phyloP scores from a whole-genome alignment of 805 yeast species.

The Suhomyces sp. region DNA sequence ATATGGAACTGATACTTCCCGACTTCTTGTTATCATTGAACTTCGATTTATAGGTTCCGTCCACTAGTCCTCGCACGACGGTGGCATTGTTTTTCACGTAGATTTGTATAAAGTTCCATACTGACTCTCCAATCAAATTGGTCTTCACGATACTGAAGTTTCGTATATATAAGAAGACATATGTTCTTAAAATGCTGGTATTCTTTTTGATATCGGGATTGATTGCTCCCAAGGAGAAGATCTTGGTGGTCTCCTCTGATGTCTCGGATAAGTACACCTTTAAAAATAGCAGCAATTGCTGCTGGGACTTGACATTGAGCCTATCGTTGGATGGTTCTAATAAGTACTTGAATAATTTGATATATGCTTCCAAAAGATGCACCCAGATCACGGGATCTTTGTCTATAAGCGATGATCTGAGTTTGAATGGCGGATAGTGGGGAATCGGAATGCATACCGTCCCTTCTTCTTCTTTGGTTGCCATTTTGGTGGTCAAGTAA shows the following conservation, averaged over 20 bases:
- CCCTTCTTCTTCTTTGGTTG: slow-evolving; percentile 4
- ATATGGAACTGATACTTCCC: slow-evolving; percentile 46
- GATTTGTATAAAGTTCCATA: slow-evolving; percentile 64
- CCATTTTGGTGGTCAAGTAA: no score
- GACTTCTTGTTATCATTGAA: slow-evolving; percentile 50
- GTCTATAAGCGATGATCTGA: slow-evolving; percentile 74
- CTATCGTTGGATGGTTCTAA: slow-evolving; percentile 29
- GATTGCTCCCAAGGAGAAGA: slow-evolving; percentile 68
- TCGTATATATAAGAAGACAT: slow-evolving; percentile 52
- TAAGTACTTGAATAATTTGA: slow-evolving; percentile 50
- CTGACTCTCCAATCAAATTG: slow-evolving; percentile 55
- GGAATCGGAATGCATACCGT: slow-evolving; percentile 53
- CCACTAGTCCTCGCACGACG: slow-evolving; percentile 51
- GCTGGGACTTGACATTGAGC: slow-evolving; percentile 54
- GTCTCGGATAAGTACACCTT: slow-evolving; percentile 60
- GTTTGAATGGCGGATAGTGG: slow-evolving; percentile 70
- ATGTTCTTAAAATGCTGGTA: slow-evolving; percentile 46
- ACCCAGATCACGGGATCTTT: slow-evolving; percentile 85
- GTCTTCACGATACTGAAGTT: slow-evolving; percentile 54
- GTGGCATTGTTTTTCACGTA: slow-evolving; percentile 47
- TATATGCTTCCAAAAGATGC: slow-evolving; percentile 65
- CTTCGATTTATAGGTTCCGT: slow-evolving; percentile 51
- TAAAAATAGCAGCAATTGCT: slow-evolving; percentile 57
- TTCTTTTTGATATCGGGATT: slow-evolving; percentile 65
- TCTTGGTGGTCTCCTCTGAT: slow-evolving; percentile 56